These are phyloP conservation scores for Piper betle DNA, from an alignment of 164 flowering plant species.

Conservation along the genomic window DNA sequence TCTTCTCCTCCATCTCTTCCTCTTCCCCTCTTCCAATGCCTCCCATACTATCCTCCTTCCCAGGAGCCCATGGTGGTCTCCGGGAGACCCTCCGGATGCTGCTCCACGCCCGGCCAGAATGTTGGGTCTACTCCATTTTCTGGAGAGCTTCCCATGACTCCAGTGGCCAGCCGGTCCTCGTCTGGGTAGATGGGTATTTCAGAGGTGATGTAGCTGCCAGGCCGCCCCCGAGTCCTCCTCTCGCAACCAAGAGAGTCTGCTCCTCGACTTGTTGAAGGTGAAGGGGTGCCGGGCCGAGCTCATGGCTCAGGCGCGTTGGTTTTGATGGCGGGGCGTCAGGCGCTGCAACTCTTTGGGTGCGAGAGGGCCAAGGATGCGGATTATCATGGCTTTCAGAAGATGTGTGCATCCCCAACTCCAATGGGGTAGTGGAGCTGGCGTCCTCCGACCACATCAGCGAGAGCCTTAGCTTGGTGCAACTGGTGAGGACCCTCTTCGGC, in stretches of 20 bases:
- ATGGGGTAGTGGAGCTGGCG: constrained; percentile 53
- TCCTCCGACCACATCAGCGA: constrained; percentile 32
- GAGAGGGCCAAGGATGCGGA: constrained; percentile 48
- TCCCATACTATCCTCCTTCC: constrained; percentile 6
- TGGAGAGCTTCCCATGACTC: constrained; percentile 39
- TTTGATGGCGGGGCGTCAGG: constrained; percentile 35
- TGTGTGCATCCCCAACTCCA: constrained; percentile 38
- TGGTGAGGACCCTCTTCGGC: constrained; percentile 32
- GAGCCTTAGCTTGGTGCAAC: constrained; percentile 32
- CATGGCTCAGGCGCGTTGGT: constrained; percentile 23
- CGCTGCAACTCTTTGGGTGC: constrained; percentile 26
- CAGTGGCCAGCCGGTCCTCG: constrained; percentile 17
- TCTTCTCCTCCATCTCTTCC: neutral
- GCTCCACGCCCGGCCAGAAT: constrained; percentile 29
- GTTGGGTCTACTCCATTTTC: constrained; percentile 73
- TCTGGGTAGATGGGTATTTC: constrained; percentile 74
- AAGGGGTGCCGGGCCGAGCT: constrained; percentile 31
- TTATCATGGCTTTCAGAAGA: constrained; percentile 40
- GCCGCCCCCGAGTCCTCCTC: neutral
- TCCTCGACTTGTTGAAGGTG: constrained; percentile 11
- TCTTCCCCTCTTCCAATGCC: constrained; percentile 10
- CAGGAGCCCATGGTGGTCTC: constrained; percentile 14
- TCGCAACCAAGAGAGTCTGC: neutral
- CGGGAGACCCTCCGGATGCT: constrained; percentile 46
- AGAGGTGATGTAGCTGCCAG: constrained; percentile 14